phyloP scores from a whole-genome alignment of 305 asterid species.

The Fraxinus platypoda region DNA sequence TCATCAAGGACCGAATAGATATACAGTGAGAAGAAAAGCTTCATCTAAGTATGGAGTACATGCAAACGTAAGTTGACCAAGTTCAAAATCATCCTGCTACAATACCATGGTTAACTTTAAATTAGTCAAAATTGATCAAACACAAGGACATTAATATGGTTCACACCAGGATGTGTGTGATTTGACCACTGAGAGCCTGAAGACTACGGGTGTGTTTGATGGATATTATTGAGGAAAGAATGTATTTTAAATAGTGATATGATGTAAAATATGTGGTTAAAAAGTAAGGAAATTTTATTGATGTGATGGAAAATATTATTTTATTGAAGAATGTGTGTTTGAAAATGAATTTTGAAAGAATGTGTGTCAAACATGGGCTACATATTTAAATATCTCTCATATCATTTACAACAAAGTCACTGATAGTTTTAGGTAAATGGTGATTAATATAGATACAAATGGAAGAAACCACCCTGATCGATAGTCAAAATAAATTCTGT shows the following conservation, averaged over 20 bases:
- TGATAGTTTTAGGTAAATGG: not conserved
- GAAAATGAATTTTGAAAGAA: too few relatives aligned
- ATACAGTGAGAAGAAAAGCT: not conserved
- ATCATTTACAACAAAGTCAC: conserved; percentile 10
- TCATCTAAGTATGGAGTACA: not conserved
- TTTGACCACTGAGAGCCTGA: conserved; percentile 2
- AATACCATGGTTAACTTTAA: conserved; percentile 1
- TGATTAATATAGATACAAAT: not conserved
- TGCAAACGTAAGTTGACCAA: not conserved
- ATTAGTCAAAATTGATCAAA: conserved; percentile 20
- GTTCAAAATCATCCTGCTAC: not conserved
- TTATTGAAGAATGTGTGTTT: too few relatives aligned
- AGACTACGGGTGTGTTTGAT: not conserved
- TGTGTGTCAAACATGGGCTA: too few relatives aligned
- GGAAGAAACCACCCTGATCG: not conserved
- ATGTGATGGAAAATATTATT: too few relatives aligned
- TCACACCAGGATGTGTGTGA: conserved; percentile 9
- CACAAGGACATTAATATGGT: not conserved
- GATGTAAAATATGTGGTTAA: too few relatives aligned
- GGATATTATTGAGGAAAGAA: too few relatives aligned
- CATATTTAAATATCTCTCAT: not conserved
- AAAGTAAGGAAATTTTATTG: too few relatives aligned
- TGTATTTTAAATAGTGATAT: too few relatives aligned
- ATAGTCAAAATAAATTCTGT: not conserved
- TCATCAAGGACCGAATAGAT: not conserved